Conservation (phyloP, 2,329 filamentous ascomycete species). For the Didymella sp. region DNA sequence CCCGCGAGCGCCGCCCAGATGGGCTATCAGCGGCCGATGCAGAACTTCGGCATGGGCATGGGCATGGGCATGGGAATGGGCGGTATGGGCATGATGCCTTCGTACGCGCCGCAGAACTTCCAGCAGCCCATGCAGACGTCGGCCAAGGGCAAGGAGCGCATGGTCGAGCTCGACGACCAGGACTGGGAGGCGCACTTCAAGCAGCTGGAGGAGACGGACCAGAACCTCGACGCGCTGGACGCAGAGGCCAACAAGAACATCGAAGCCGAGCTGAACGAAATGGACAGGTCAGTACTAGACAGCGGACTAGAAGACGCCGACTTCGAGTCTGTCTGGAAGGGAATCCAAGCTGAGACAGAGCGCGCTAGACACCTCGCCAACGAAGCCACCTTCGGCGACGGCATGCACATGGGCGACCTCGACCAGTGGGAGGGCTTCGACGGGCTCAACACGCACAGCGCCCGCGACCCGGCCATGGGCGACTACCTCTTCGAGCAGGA, state of each 20-base stretch:
- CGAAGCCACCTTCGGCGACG: slow-evolving; percentile 69
- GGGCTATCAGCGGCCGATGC: slow-evolving; percentile 63
- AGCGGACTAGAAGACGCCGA: slow-evolving; percentile 79
- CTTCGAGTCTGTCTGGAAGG: slow-evolving; percentile 89
- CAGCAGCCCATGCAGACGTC: slow-evolving; percentile 54
- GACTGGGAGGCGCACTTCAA: slow-evolving; percentile 98
- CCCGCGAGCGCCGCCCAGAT: slow-evolving; percentile 57
- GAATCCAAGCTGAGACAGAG: slow-evolving; percentile 78
- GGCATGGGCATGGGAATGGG: slow-evolving; percentile 65
- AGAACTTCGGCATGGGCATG: slow-evolving; percentile 41
- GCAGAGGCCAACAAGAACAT: slow-evolving; percentile 74
- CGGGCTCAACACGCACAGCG: slow-evolving; percentile 69
- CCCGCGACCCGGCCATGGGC: slow-evolving; percentile 78
- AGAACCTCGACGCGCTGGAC: slow-evolving; percentile 60
- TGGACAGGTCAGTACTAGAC: slow-evolving; percentile 78
- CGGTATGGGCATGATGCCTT: slow-evolving; percentile 57
- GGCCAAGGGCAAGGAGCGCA: slow-evolving; percentile 80
- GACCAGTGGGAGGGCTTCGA: slow-evolving; percentile 83
- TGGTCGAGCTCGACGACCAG: slow-evolving; percentile 90
- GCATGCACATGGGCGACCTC: slow-evolving; percentile 71
- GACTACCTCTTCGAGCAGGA: slow-evolving; percentile 95
- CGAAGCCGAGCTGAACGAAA: slow-evolving; percentile 84
- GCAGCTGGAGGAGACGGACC: slow-evolving; percentile 75
- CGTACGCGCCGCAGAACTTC: slow-evolving; percentile 54
- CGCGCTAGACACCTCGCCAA: slow-evolving; percentile 72